A percentile compares a stretch with the other conserved stretches of the same genome.
Evolutionary conservation across 1,139 yeast genomes (phyloP).

Genomic region (Hanseniaspora gamundiae): DNA sequence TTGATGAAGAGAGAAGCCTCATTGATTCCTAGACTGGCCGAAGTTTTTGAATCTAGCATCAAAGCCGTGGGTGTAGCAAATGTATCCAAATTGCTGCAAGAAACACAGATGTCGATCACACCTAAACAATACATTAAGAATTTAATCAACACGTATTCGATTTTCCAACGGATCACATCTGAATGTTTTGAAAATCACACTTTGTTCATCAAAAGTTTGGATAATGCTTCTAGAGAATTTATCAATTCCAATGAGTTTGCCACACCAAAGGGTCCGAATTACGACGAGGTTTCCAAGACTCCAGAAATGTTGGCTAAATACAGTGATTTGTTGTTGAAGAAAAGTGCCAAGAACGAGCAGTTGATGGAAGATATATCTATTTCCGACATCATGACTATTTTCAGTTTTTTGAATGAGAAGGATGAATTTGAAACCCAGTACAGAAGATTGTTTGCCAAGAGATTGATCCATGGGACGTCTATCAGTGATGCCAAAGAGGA

Average conservation of each 20-base stretch:
- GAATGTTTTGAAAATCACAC: constrained; percentile 70
- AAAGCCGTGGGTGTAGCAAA: constrained; percentile 31
- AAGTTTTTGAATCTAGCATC: constrained; percentile 61
- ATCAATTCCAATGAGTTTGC: constrained; percentile 81
- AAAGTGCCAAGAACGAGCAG: constrained; percentile 59
- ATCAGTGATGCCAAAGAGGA: constrained; percentile 81
- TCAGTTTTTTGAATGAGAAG: constrained; percentile 83
- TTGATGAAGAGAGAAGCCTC: constrained; percentile 46
- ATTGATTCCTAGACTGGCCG: constrained; percentile 57
- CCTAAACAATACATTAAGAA: constrained; percentile 76
- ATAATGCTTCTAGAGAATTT: constrained; percentile 75
- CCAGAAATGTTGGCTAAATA: constrained; percentile 88
- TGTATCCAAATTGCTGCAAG: constrained; percentile 15
- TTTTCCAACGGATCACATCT: constrained; percentile 39
- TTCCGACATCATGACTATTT: constrained; percentile 76
- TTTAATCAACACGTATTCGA: constrained; percentile 50
- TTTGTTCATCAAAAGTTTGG: constrained; percentile 76
- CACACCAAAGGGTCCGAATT: constrained; percentile 39
- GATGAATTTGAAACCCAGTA: constrained; percentile 93
- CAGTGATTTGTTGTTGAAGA: constrained; percentile 72
- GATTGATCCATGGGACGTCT: constrained; percentile 77
- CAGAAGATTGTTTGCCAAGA: constrained; percentile 76
- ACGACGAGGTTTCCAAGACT: constrained; percentile 49
- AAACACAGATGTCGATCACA: constrained; percentile 16
- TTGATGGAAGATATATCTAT: constrained; percentile 54